Conservation (phyloP, 257 asterid species). For the Perilla frutescens region DNA sequence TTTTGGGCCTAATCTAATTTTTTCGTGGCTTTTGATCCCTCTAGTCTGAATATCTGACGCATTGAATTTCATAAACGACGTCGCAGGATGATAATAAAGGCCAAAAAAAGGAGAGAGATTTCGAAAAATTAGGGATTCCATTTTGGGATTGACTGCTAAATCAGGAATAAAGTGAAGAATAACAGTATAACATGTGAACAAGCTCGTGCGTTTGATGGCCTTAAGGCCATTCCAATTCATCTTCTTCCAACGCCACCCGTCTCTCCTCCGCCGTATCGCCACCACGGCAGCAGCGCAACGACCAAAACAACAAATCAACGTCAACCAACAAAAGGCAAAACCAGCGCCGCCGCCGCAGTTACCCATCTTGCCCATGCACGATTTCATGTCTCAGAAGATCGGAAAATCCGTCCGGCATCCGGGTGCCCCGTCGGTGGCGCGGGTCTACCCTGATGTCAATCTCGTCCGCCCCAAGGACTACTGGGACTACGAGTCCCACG, state of each 20-base stretch:
- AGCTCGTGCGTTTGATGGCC: conserved; percentile 23
- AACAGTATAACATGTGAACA: neutral
- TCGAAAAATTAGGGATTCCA: neutral
- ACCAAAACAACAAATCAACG: conserved; percentile 1
- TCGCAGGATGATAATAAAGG: neutral
- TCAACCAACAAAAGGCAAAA: neutral
- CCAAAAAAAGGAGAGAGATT: too few species aligned
- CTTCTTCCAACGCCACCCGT: neutral
- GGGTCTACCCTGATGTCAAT: conserved; percentile 66
- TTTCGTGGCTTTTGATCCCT: too few species aligned
- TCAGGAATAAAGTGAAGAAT: neutral
- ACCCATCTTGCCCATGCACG: conserved; percentile 31
- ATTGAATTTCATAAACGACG: neutral
- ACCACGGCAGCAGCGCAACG: conserved; percentile 35
- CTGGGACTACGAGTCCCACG: conserved; percentile 76
- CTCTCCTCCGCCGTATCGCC: conserved; percentile 36
- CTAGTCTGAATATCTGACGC: neutral
- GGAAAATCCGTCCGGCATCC: conserved; percentile 68
- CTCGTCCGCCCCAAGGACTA: conserved; percentile 73
- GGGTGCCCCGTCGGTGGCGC: conserved; percentile 72
- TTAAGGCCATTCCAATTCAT: conserved; percentile 25
- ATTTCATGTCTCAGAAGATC: conserved; percentile 70
- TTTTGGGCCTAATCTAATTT: too few species aligned
- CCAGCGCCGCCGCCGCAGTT: conserved; percentile 18
- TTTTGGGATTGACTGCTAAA: neutral